Evolutionary conservation across 768 basidiomycete genomes (phyloP).

Genomic region (Galerina sulciceps): DNA sequence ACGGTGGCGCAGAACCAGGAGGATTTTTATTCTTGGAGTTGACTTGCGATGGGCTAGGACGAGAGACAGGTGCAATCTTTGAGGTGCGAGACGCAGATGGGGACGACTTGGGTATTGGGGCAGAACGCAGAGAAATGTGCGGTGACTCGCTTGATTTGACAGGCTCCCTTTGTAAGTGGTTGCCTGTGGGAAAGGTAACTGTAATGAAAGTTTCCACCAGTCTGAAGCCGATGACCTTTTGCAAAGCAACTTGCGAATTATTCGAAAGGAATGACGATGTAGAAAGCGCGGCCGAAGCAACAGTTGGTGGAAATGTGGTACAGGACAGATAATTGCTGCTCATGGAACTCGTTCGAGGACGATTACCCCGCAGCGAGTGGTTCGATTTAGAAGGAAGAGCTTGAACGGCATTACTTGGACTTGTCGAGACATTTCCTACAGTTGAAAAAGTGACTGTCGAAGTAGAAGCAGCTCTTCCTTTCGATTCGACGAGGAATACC

Average conservation of each 20-base stretch:
- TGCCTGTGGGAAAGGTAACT: constrained; percentile 44
- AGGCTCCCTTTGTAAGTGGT: constrained; percentile 5
- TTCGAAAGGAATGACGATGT: constrained; percentile 46
- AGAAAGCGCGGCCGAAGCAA: constrained; percentile 14
- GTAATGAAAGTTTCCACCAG: constrained; percentile 80
- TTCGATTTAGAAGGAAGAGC: constrained; percentile 27
- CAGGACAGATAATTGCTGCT: constrained; percentile 27
- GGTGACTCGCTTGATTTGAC: constrained; percentile 1
- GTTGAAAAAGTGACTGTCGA: constrained; percentile 46
- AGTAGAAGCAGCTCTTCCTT: constrained; percentile 44
- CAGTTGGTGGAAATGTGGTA: background rate
- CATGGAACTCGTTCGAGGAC: constrained; percentile 56
- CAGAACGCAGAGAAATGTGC: constrained; percentile 16
- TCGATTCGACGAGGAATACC: constrained; percentile 16
- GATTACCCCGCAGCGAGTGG: constrained; percentile 39
- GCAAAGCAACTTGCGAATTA: constrained; percentile 69
- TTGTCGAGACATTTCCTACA: constrained; percentile 13
- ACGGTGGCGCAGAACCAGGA: constrained; percentile 18
- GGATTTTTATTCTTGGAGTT: background rate
- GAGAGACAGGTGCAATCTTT: constrained; percentile 1
- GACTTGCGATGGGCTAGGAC: background rate
- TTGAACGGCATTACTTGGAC: constrained; percentile 14
- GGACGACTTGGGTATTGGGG: constrained; percentile 16
- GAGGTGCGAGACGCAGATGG: background rate
- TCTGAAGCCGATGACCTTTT: constrained; percentile 72